These are phyloP conservation scores for Aciculosporium take DNA, from an alignment of 2,329 filamentous ascomycete species.

Conservation along the genomic window DNA sequence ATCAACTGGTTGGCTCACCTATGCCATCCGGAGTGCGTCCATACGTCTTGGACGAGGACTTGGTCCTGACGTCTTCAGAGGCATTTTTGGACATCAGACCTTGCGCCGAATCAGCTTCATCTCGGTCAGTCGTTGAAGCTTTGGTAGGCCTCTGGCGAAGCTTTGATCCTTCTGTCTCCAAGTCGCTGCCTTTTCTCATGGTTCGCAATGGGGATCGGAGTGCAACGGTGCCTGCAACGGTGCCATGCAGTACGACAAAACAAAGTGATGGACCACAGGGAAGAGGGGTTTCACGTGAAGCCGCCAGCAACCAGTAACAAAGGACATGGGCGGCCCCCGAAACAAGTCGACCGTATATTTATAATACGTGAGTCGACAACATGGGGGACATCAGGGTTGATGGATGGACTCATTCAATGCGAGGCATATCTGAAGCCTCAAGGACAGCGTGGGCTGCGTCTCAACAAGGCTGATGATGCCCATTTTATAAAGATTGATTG, in stretches of 20 bases:
- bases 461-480: too few species aligned
- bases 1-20: slow-evolving; percentile 42
- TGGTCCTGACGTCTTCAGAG: slow-evolving; percentile 4
- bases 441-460: too few species aligned
- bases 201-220: neutral
- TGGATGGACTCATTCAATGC: too few species aligned
- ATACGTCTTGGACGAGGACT: slow-evolving; percentile 50
- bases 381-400: too few species aligned
- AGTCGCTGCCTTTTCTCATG: neutral
- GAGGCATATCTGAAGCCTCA: too few species aligned
- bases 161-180: slow-evolving; percentile 2
- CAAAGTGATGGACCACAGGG: neutral
- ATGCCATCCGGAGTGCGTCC: slow-evolving; percentile 82
- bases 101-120: neutral
- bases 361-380: too few species aligned
- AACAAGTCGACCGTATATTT: too few species aligned
- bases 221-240: neutral
- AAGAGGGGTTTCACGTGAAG: too few species aligned
- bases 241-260: neutral
- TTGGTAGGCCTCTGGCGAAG: slow-evolving; percentile 4
- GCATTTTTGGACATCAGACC: neutral
- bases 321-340: too few species aligned
- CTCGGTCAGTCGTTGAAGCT: neutral
- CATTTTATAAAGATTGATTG: too few species aligned
- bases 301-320: too few species aligned